Evolutionary conservation across 2,329 filamentous ascomycete genomes (phyloP).

Genomic region (Neofusicoccum cordaticola): DNA sequence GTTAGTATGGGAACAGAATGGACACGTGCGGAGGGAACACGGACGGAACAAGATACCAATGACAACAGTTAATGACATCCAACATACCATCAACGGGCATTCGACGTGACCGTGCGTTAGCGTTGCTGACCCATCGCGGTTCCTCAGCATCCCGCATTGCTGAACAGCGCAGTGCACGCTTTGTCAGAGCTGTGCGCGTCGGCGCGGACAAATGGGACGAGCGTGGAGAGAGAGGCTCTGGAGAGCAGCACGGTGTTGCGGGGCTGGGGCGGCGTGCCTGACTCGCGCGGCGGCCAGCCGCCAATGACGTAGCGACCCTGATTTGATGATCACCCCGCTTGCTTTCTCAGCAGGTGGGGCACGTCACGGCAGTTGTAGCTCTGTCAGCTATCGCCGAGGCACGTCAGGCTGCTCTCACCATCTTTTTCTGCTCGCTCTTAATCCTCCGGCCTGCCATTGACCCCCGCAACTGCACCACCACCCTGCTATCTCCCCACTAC

Average conservation of each 20-base stretch:
- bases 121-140: too few relatives aligned
- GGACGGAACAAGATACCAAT: too few relatives aligned
- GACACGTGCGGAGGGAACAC: background rate
- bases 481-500: background rate
- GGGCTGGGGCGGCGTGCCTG: background rate
- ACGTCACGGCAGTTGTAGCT: background rate
- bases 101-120: too few relatives aligned
- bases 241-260: background rate
- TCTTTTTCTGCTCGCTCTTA: background rate
- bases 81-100: too few relatives aligned
- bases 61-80: too few relatives aligned
- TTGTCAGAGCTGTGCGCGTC: too few relatives aligned
- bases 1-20: background rate
- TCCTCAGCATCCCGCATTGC: background rate
- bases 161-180: background rate
- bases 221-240: background rate
- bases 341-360: conserved; percentile 7
- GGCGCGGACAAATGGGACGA: background rate
- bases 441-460: background rate
- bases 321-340: background rate
- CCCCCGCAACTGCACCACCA: background rate
- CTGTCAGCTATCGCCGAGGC: background rate
- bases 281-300: background rate
- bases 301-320: background rate
- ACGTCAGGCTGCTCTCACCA: background rate